phyloP scores from a whole-genome alignment of 2,329 filamentous ascomycete species.

The Pseudopithomyces chartarum region DNA sequence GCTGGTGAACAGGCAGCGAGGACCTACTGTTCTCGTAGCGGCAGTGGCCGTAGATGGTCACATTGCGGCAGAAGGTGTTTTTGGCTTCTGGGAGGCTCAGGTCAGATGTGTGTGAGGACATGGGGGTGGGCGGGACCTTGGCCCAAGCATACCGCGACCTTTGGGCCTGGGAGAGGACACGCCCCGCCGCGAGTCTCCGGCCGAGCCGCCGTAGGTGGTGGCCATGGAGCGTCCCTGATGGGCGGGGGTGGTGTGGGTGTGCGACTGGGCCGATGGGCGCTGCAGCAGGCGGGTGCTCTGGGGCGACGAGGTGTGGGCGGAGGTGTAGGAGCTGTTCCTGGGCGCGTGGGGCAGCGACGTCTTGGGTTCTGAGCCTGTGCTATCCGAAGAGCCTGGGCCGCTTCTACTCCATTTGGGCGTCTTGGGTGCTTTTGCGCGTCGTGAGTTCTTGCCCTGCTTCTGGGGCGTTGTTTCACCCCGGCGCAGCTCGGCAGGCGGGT shows the following conservation, averaged over 20 bases:
- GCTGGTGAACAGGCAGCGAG: conserved; percentile 7
- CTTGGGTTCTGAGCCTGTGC: conserved; percentile 32
- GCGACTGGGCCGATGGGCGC: conserved; percentile 23
- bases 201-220: conserved; percentile 41
- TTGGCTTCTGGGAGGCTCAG: conserved; percentile 63
- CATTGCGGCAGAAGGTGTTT: conserved; percentile 89
- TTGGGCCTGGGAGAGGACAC: conserved; percentile 51
- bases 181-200: conserved; percentile 48
- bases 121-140: neutral
- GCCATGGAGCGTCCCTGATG: conserved; percentile 41
- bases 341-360: conserved; percentile 25
- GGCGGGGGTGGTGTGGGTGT: conserved; percentile 17
- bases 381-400: conserved; percentile 30
- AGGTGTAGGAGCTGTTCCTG: conserved; percentile 17
- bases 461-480: conserved; percentile 28
- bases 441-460: conserved; percentile 32
- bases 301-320: conserved; percentile 17
- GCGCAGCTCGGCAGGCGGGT: conserved; percentile 25
- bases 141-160: conserved; percentile 44
- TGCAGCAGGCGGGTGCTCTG: conserved; percentile 19
- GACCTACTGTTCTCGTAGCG: conserved; percentile 79
- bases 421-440: conserved; percentile 34
- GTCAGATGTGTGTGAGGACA: conserved; percentile 25
- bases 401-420: conserved; percentile 37
- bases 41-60: conserved; percentile 91